Evolutionary conservation across 176 grass and related monocot genomes (phyloP).

Genomic region (Rhynchospora pubera): DNA sequence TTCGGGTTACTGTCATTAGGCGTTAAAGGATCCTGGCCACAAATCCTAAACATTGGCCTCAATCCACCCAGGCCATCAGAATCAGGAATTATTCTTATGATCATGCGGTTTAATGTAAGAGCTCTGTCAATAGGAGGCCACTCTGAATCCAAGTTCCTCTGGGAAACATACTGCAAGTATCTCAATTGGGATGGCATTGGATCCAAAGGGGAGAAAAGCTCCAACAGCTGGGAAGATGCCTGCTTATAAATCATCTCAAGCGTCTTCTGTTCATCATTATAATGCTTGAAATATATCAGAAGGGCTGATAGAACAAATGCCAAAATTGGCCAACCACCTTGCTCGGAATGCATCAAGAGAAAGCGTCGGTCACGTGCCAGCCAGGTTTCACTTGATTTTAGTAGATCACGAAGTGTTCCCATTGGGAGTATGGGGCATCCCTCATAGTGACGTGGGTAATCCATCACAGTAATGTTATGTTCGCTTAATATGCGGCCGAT

Average conservation of each 20-base stretch:
- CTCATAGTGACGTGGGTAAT: constrained; percentile 79
- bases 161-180: constrained; percentile 83
- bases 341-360: constrained; percentile 70
- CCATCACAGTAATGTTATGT: constrained; percentile 64
- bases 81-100: constrained; percentile 69
- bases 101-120: constrained; percentile 68
- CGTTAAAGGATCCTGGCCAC: constrained; percentile 74
- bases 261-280: constrained; percentile 74
- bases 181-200: constrained; percentile 83
- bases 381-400: constrained; percentile 88
- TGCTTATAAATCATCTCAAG: constrained; percentile 94
- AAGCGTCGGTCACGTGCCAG: constrained; percentile 56
- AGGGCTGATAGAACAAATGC: constrained; percentile 87
- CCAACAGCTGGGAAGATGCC: constrained; percentile 53
- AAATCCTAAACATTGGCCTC: constrained; percentile 79
- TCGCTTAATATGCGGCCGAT: constrained; percentile 54
- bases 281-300: constrained; percentile 70
- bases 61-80: constrained; percentile 62
- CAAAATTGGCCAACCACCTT: constrained; percentile 74
- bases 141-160: constrained; percentile 62
- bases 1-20: constrained; percentile 56
- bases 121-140: constrained; percentile 80
- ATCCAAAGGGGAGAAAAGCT: constrained; percentile 66
- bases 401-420: constrained; percentile 68
- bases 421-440: constrained; percentile 81